These are phyloP conservation scores for Colletotrichum lentis DNA, from an alignment of 2,329 filamentous ascomycete species.

Conservation along the genomic window DNA sequence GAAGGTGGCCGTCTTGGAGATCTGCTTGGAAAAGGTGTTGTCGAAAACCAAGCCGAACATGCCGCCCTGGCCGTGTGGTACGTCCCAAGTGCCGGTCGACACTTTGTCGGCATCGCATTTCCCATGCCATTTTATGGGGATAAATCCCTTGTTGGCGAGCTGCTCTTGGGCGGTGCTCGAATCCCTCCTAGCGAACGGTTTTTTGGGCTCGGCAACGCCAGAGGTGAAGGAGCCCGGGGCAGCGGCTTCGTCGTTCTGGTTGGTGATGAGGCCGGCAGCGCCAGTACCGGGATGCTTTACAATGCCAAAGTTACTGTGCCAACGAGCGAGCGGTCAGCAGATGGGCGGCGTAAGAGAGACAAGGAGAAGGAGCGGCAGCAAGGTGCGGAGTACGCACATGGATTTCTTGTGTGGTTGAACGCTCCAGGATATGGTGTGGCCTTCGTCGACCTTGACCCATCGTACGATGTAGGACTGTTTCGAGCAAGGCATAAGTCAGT, in stretches of 20 bases:
- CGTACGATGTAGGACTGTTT: constrained; percentile 93
- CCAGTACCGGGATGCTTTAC: constrained; percentile 92
- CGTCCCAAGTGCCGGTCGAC: constrained; percentile 87
- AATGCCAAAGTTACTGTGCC: constrained; percentile 84
- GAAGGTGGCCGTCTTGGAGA: constrained; percentile 93
- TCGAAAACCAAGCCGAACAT: constrained; percentile 98
- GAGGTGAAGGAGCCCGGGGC: constrained; percentile 58
- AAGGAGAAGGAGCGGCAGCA: constrained; percentile 9
- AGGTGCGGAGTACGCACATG: constrained; percentile 61
- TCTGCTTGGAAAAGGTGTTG: constrained; percentile 97
- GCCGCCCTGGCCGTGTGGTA: constrained; percentile 76
- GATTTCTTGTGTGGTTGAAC: constrained; percentile 98
- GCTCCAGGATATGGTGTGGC: constrained; percentile 96
- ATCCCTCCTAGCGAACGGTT: constrained; percentile 64
- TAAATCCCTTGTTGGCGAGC: constrained; percentile 71
- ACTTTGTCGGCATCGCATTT: constrained; percentile 98
- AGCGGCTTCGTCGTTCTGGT: constrained; percentile 54
- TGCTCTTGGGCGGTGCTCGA: constrained; percentile 68
- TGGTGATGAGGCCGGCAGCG: constrained; percentile 57
- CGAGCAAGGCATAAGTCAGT: constrained; percentile 29
- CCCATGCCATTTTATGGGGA: constrained; percentile 83
- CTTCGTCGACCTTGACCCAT: constrained; percentile 91
- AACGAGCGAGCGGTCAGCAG: constrained; percentile 26
- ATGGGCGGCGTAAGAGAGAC: background rate
- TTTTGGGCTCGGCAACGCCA: constrained; percentile 55